A percentile compares a stretch with the other conserved stretches of the same genome.
These are phyloP conservation scores for Annulohypoxylon maeteangense DNA, from an alignment of 495 filamentous ascomycete genomes.

Conservation along the genomic window DNA sequence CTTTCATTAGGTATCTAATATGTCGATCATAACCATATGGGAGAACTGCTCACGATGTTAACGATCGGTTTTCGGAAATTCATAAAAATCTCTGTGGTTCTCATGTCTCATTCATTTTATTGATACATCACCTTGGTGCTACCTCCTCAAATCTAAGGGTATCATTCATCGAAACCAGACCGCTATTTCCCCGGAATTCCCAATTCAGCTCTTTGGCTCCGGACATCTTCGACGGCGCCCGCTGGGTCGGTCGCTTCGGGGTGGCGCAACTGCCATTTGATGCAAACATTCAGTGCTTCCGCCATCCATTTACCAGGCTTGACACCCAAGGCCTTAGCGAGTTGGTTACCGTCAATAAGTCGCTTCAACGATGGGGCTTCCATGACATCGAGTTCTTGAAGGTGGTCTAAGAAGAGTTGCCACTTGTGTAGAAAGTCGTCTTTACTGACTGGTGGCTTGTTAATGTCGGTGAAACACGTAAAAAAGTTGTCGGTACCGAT, in stretches of 20 bases:
- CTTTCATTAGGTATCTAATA: neutral
- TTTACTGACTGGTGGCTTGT: slow-evolving; percentile 42
- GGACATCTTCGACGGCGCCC: slow-evolving; percentile 73
- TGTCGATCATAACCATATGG: neutral
- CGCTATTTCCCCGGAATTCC: slow-evolving; percentile 52
- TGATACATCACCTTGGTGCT: slow-evolving; percentile 3
- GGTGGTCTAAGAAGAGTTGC: slow-evolving; percentile 65
- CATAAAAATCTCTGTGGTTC: neutral
- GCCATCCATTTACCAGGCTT: slow-evolving; percentile 83
- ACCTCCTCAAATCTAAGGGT: slow-evolving; percentile 23
- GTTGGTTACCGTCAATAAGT: slow-evolving; percentile 71
- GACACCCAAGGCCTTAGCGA: slow-evolving; percentile 68
- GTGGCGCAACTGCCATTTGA: slow-evolving; percentile 88
- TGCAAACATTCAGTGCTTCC: slow-evolving; percentile 72
- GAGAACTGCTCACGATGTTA: neutral
- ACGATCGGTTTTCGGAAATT: neutral
- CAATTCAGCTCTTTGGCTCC: slow-evolving; percentile 64
- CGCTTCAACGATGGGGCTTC: slow-evolving; percentile 64
- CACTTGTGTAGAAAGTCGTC: slow-evolving; percentile 58
- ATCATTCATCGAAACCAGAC: slow-evolving; percentile 15
- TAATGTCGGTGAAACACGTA: neutral
- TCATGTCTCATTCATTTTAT: neutral
- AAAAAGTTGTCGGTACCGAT: neutral
- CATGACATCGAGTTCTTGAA: slow-evolving; percentile 62
- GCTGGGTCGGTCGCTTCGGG: slow-evolving; percentile 69